Evolutionary conservation across 2,329 filamentous ascomycete genomes (phyloP).

Genomic region (Helotiales sp.): DNA sequence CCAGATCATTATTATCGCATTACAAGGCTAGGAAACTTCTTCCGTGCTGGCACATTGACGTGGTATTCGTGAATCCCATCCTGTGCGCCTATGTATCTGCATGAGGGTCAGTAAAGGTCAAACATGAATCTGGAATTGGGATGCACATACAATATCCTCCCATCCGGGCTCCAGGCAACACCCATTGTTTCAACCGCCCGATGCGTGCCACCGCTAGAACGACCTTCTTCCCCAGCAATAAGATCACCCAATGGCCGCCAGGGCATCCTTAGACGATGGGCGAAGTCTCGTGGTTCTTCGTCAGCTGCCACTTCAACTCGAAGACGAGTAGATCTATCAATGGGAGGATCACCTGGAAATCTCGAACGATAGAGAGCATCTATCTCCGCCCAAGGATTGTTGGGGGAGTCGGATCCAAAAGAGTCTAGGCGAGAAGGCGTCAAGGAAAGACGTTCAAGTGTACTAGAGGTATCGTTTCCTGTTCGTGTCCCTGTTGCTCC

Average conservation of each 20-base stretch:
- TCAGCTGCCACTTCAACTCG: slow-evolving; percentile 33
- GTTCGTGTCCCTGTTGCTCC: slow-evolving; percentile 11
- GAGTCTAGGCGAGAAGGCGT: slow-evolving; percentile 21
- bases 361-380: slow-evolving; percentile 42
- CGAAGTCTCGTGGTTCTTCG: slow-evolving; percentile 33
- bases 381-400: slow-evolving; percentile 42
- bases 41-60: slow-evolving; percentile 63
- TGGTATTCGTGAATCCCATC: slow-evolving; percentile 76
- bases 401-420: slow-evolving; percentile 19
- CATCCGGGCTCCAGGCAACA: slow-evolving; percentile 62
- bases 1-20: slow-evolving; percentile 42
- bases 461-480: slow-evolving; percentile 28
- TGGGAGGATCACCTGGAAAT: slow-evolving; percentile 29
- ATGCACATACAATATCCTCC: slow-evolving; percentile 54
- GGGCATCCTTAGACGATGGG: slow-evolving; percentile 28
- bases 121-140: neutral
- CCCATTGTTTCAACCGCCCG: slow-evolving; percentile 58
- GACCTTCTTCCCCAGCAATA: slow-evolving; percentile 31
- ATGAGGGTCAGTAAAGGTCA: slow-evolving; percentile 6
- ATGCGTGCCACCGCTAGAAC: slow-evolving; percentile 36
- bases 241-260: slow-evolving; percentile 29
- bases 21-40: slow-evolving; percentile 55
- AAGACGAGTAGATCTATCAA: slow-evolving; percentile 26
- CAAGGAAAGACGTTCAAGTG: slow-evolving; percentile 26
- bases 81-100: slow-evolving; percentile 63